Conservation (phyloP, 2,329 filamentous ascomycete species). For the Leptosphaerulina australis region DNA sequence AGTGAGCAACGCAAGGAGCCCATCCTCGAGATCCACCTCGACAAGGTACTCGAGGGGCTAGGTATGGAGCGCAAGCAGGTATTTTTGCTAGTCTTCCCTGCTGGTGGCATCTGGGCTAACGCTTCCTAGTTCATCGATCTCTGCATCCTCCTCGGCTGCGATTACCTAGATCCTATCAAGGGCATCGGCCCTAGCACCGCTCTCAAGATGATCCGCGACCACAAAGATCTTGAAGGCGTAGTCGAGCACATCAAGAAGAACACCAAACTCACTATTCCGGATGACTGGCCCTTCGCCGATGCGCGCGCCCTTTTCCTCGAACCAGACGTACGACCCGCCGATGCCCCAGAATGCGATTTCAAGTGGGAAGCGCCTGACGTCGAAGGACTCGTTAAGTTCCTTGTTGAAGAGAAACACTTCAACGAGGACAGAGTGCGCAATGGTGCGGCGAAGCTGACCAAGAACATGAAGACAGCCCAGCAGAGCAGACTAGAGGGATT, state of each 20-base stretch:
- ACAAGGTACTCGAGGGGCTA: slow-evolving; percentile 84
- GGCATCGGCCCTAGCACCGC: slow-evolving; percentile 93
- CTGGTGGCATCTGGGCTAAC: not conserved
- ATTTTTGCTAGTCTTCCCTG: slow-evolving; percentile 14
- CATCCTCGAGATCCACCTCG: slow-evolving; percentile 90
- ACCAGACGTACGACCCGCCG: slow-evolving; percentile 83
- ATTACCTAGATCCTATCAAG: slow-evolving; percentile 95
- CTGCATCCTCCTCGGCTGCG: slow-evolving; percentile 95
- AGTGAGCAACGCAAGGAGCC: slow-evolving; percentile 97
- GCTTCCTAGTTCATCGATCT: slow-evolving; percentile 84
- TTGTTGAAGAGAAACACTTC: slow-evolving; percentile 95
- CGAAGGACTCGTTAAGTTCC: slow-evolving; percentile 85
- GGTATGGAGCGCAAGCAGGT: slow-evolving; percentile 88
- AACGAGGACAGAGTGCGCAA: slow-evolving; percentile 89
- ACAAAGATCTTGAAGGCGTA: slow-evolving; percentile 85
- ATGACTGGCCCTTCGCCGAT: slow-evolving; percentile 96
- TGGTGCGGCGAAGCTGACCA: slow-evolving; percentile 78
- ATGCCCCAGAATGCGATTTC: slow-evolving; percentile 89
- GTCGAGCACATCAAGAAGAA: slow-evolving; percentile 80
- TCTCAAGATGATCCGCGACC: slow-evolving; percentile 90
- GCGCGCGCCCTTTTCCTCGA: slow-evolving; percentile 90
- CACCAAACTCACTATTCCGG: slow-evolving; percentile 75
- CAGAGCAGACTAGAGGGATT: slow-evolving; percentile 93
- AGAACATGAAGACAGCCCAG: slow-evolving; percentile 89
- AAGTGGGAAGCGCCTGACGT: slow-evolving; percentile 96